Percentiles rank a stretch among this genome's conserved stretches.
These are phyloP conservation scores for Alternaria sp. DNA, from an alignment of 2,329 filamentous ascomycete species.

Conservation along the genomic window DNA sequence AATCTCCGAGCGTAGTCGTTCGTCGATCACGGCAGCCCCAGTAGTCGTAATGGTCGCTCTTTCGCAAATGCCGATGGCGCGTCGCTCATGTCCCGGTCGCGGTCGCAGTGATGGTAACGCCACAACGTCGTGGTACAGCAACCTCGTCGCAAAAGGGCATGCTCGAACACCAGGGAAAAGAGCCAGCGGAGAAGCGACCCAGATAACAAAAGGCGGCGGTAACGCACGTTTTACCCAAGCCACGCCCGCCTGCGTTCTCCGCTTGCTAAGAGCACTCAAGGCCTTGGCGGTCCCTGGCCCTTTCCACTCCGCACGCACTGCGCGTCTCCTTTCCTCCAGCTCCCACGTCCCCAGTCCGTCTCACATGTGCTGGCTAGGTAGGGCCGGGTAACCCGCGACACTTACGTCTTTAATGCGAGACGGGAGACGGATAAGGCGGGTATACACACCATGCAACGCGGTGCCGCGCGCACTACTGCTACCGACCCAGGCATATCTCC, in stretches of 20 bases:
- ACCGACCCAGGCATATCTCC: not conserved
- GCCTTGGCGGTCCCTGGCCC: constrained; percentile 8
- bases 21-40: not conserved
- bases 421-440: not conserved
- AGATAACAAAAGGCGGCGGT: not conserved
- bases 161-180: not conserved
- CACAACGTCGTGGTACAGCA: constrained; percentile 1
- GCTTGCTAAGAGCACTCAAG: constrained; percentile 15
- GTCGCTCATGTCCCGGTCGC: not conserved
- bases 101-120: not conserved
- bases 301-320: constrained; percentile 7
- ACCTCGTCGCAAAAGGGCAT: not conserved
- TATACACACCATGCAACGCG: not conserved
- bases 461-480: not conserved
- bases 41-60: not conserved
- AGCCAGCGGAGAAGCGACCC: not conserved
- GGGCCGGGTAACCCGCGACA: not conserved
- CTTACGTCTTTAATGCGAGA: not conserved
- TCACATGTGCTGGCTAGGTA: not conserved
- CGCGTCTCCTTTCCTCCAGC: not conserved
- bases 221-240: constrained; percentile 8
- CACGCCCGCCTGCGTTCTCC: constrained; percentile 3
- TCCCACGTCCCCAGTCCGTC: not conserved
- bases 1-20: not conserved
- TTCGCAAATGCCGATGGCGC: not conserved